A percentile compares a stretch with the other conserved stretches of the same genome.
phyloP scores from a whole-genome alignment of 1,284 basidiomycete species.

The Fomitopsis schrenkii region DNA sequence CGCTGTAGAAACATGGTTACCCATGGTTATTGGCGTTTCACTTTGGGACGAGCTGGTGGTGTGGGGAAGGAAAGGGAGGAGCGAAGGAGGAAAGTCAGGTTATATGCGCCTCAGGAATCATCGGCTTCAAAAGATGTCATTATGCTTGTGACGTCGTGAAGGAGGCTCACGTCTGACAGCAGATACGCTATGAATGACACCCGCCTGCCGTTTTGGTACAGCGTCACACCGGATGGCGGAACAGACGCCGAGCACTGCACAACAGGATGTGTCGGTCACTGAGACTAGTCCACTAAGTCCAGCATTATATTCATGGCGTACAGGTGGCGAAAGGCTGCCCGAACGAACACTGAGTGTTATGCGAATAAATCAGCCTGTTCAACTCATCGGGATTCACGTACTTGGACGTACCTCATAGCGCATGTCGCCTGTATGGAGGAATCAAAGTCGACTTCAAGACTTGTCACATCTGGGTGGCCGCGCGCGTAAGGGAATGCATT shows the following conservation, averaged over 20 bases:
- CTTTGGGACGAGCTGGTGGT: neutral
- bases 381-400: no score
- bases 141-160: neutral
- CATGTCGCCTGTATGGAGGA: no score
- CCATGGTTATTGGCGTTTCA: slow-evolving; percentile 15
- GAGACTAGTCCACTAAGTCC: neutral
- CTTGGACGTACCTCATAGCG: no score
- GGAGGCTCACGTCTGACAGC: neutral
- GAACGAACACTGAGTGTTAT: no score
- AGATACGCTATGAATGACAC: neutral
- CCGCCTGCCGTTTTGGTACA: neutral
- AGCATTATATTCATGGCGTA: no score
- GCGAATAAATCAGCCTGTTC: no score
- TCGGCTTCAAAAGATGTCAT: neutral
- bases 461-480: neutral
- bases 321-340: no score
- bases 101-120: neutral
- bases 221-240: neutral
- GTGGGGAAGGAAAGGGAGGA: neutral
- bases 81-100: neutral
- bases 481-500: neutral
- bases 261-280: no score
- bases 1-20: slow-evolving; percentile 25
- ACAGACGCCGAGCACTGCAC: neutral
- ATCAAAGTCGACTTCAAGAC: neutral